phyloP scores from a whole-genome alignment of 2,329 filamentous ascomycete species.

The Talaromyces sp. region DNA sequence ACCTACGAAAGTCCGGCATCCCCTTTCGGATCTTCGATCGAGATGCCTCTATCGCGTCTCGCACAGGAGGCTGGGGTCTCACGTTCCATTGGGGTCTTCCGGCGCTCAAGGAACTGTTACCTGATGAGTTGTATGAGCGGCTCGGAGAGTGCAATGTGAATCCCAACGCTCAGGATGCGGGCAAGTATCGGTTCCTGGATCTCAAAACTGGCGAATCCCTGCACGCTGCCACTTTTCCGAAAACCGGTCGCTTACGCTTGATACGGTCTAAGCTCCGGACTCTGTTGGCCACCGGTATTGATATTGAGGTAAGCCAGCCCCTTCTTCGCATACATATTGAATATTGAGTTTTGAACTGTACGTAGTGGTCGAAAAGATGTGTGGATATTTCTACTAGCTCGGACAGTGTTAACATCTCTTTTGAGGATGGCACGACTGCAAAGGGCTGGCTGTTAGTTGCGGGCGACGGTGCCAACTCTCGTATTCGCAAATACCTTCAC shows the following conservation, averaged over 20 bases:
- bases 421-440: conserved; percentile 44
- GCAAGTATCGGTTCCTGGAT: conserved; percentile 54
- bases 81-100: conserved; percentile 60
- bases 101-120: conserved; percentile 49
- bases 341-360: neutral
- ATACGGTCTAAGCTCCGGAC: conserved; percentile 44
- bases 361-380: conserved; percentile 38
- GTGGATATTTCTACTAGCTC: conserved; percentile 29
- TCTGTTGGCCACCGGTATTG: conserved; percentile 44
- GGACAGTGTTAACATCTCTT: conserved; percentile 39
- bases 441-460: conserved; percentile 46
- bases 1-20: conserved; percentile 30
- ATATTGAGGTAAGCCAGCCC: conserved; percentile 42
- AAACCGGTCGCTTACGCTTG: conserved; percentile 46
- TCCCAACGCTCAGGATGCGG: conserved; percentile 45
- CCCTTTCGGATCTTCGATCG: conserved; percentile 39
- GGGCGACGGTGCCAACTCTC: conserved; percentile 49
- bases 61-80: conserved; percentile 57
- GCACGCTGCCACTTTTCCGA: conserved; percentile 37
- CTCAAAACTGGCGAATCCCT: conserved; percentile 47
- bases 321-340: neutral
- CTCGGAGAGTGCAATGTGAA: conserved; percentile 53
- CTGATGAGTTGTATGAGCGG: conserved; percentile 41
- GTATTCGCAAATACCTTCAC: conserved; percentile 34
- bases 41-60: conserved; percentile 42